These are phyloP conservation scores for Azolla pinnata DNA, from an alignment of 75 land plant species.

Conservation along the genomic window DNA sequence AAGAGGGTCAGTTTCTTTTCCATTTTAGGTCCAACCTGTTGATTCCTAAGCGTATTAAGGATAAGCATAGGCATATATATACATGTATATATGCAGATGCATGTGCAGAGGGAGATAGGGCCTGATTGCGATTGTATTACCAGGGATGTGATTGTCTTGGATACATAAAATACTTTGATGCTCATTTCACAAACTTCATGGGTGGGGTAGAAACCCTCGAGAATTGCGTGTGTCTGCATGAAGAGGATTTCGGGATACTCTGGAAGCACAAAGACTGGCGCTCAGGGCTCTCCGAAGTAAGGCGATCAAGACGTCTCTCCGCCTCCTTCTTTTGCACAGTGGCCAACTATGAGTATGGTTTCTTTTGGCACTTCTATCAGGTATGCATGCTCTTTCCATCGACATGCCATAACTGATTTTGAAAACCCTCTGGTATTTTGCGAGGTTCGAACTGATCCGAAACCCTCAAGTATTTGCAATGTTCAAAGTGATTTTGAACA, in stretches of 20 bases:
- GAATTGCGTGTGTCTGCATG: conserved; percentile 96
- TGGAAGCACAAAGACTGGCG: conserved; percentile 99
- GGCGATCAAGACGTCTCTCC: conserved; percentile 82
- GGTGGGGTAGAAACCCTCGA: conserved; percentile 96
- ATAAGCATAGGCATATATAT: too few species aligned
- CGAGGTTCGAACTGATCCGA: too few species aligned
- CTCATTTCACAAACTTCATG: conserved; percentile 83
- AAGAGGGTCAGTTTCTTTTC: conserved; percentile 53
- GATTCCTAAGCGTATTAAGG: too few species aligned
- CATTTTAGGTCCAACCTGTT: too few species aligned
- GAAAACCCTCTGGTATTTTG: too few species aligned
- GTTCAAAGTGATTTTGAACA: too few species aligned
- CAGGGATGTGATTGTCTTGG: conserved; percentile 99
- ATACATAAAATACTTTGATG: conserved; percentile 91
- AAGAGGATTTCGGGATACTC: conserved; percentile 90
- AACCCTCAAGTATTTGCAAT: too few species aligned
- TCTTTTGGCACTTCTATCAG: conserved; percentile 99
- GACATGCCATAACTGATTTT: too few species aligned
- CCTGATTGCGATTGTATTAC: not conserved
- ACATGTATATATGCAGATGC: too few species aligned
- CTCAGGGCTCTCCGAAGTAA: conserved; percentile 85
- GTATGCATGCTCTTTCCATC: too few species aligned
- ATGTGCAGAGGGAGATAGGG: too few species aligned
- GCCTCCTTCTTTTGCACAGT: conserved; percentile 95
- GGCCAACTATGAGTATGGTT: conserved; percentile 97